Evolutionary conservation across 1,284 basidiomycete genomes (phyloP).

Genomic region (Irpex sp.): DNA sequence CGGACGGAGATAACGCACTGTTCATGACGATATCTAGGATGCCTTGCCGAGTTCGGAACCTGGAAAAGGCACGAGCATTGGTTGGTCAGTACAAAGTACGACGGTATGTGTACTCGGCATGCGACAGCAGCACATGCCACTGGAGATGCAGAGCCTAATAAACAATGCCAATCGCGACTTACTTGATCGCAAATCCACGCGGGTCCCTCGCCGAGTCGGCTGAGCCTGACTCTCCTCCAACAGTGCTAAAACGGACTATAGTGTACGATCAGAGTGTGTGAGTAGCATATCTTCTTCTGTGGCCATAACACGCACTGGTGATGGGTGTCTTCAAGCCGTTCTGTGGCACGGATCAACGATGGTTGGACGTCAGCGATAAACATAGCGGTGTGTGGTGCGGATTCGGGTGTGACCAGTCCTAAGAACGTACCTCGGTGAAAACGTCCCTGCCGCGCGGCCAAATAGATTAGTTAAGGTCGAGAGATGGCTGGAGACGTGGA

Average conservation of each 20-base stretch:
- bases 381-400: not conserved
- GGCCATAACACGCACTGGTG: conserved; percentile 39
- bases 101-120: not conserved
- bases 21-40: conserved; percentile 17
- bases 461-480: conserved; percentile 51
- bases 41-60: conserved; percentile 18
- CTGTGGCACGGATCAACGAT: conserved; percentile 54
- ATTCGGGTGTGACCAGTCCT: too few relatives aligned
- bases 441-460: conserved; percentile 27
- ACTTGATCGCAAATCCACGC: conserved; percentile 46
- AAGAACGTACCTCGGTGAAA: conserved; percentile 11
- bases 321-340: conserved; percentile 65
- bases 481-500: conserved; percentile 20
- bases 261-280: not conserved
- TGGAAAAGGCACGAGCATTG: conserved; percentile 2
- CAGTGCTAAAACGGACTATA: conserved; percentile 82
- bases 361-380: not conserved
- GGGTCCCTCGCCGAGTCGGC: conserved; percentile 90
- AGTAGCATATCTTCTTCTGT: not conserved
- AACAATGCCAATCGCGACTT: not conserved
- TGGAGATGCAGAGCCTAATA: too few relatives aligned
- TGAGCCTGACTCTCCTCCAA: conserved; percentile 84
- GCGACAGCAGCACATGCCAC: too few relatives aligned
- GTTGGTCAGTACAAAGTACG: not conserved
- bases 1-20: conserved; percentile 6